Conservation (phyloP, 2,329 filamentous ascomycete genomes). For the Domatiomyces globalis region DNA sequence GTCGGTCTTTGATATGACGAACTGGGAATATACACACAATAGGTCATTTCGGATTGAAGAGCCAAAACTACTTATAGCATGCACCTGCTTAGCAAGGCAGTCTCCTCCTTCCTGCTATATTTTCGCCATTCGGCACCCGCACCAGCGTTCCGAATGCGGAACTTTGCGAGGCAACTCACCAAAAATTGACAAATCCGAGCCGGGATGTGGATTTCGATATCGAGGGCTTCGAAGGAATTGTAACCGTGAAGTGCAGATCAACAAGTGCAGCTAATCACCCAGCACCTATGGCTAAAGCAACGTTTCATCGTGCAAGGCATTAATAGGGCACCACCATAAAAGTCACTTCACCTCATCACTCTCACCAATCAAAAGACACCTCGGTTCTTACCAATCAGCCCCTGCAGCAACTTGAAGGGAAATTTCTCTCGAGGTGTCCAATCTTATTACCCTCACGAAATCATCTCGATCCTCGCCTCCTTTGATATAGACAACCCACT, state of each 20-base stretch:
- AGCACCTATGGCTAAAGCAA: neutral
- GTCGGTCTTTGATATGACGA: too few species aligned
- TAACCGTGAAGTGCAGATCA: neutral
- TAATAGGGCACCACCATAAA: neutral
- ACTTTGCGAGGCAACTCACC: neutral
- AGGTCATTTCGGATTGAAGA: too few species aligned
- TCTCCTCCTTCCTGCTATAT: neutral
- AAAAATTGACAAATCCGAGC: neutral
- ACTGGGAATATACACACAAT: neutral
- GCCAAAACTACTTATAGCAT: neutral
- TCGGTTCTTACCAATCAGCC: neutral
- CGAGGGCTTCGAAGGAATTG: neutral
- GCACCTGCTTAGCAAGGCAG: neutral
- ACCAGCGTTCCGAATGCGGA: neutral
- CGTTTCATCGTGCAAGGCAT: neutral
- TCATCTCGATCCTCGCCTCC: too few species aligned
- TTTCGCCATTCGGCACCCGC: neutral
- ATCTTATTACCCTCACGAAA: too few species aligned
- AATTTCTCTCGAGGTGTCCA: too few species aligned
- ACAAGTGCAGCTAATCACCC: neutral
- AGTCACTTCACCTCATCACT: neutral
- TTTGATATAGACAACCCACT: too few species aligned
- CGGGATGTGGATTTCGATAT: neutral
- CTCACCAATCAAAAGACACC: too few species aligned
- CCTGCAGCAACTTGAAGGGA: too few species aligned